Evolutionary conservation across 1,284 basidiomycete species (phyloP).

Genomic region (Boletus austroedulis): DNA sequence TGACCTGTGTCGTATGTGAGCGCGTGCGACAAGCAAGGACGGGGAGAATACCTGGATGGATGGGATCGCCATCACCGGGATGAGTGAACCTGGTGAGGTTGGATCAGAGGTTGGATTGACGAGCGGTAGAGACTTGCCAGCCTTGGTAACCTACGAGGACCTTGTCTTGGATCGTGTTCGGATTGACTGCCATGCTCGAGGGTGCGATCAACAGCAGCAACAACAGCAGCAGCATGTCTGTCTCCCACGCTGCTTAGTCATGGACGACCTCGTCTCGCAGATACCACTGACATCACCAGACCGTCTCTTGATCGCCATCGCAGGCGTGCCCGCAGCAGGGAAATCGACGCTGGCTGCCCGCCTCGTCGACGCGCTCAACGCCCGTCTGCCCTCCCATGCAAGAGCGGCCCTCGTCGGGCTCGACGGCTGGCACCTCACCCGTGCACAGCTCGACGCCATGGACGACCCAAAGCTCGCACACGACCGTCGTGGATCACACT

Average conservation of each 20-base stretch:
- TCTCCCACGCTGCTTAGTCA: constrained; percentile 10
- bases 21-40: no score
- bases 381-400: constrained; percentile 23
- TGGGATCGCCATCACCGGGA: constrained; percentile 59
- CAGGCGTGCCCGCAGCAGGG: constrained; percentile 81
- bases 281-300: no score
- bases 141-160: constrained; percentile 81
- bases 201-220: no score
- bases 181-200: no score
- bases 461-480: constrained; percentile 71
- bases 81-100: constrained; percentile 59
- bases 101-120: not conserved
- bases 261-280: constrained; percentile 36
- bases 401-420: constrained; percentile 64
- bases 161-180: constrained; percentile 67
- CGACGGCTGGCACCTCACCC: constrained; percentile 83
- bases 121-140: constrained; percentile 56
- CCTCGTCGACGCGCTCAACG: constrained; percentile 40
- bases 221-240: no score
- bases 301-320: constrained; percentile 72
- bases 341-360: constrained; percentile 71
- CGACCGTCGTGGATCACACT: constrained; percentile 68
- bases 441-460: constrained; percentile 63
- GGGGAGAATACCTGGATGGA: constrained; percentile 48
- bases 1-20: constrained; percentile 44